These are phyloP conservation scores for Persicaria tinctoria DNA, from an alignment of 148 eudicot species.

Conservation along the genomic window DNA sequence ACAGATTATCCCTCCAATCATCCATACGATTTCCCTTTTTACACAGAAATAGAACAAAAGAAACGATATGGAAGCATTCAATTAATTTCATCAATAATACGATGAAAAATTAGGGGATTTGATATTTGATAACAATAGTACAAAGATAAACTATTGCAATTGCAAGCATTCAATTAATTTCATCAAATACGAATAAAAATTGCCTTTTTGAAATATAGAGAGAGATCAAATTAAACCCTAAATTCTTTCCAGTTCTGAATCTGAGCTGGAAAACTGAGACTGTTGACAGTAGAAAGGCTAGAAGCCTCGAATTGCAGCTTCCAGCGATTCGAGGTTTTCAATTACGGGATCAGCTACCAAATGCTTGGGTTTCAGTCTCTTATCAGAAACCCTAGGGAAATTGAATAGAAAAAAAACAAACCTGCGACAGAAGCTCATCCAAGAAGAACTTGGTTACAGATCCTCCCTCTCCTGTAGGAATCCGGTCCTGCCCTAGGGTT, in stretches of 20 bases:
- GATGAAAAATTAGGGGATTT: too few relatives aligned
- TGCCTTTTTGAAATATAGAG: background rate
- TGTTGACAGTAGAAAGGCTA: background rate
- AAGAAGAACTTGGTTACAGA: constrained; percentile 8
- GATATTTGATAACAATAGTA: background rate
- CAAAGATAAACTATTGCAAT: background rate
- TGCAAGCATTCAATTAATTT: background rate
- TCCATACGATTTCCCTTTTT: background rate
- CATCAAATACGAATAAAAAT: background rate
- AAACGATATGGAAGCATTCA: too few relatives aligned
- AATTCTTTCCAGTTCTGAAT: too few relatives aligned
- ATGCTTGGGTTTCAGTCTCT: background rate
- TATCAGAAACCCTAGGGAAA: background rate
- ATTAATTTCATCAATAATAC: too few relatives aligned
- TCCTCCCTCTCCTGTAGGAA: background rate
- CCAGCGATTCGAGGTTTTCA: background rate
- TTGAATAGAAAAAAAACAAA: background rate
- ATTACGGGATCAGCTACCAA: background rate
- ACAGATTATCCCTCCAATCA: background rate
- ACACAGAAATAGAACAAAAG: background rate
- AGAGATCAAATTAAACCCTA: too few relatives aligned
- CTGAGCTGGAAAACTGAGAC: too few relatives aligned
- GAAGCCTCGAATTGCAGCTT: background rate
- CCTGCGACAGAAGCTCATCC: constrained; percentile 25
- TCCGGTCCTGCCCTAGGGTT: constrained; percentile 2